Evolutionary conservation across 2,329 filamentous ascomycete species (phyloP), one percentile per base, ranked within the genome.

Genomic region (Epichloe gansuensis): DNA sequence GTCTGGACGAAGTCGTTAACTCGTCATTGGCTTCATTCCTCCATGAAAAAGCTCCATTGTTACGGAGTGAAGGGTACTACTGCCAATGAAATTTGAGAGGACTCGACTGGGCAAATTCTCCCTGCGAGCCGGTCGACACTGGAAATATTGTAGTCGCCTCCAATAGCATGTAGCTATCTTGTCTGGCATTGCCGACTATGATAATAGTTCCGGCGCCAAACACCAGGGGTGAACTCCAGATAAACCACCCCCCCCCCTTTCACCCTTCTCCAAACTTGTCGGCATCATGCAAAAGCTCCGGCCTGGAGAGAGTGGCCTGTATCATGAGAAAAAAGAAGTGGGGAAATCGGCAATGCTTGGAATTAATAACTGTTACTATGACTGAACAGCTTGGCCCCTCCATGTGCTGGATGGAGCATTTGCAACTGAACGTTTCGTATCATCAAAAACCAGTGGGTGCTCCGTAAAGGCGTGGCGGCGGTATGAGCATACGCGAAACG

Each of bases 201-300:
- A 40, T 9, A 42, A 42, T 27, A 21, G 13, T 5, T 5, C 39
- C 1, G 13, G 21, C 48, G 39, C 21, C 46, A 50, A 25, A 41
- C 27, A 41, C 23, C 36, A 47, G 35, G 51, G 51, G 15, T 46
- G 12, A 35, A 41, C 41, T 49, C n/a, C 47, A 52, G 47, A 52
- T 52, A 41, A 49, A 8, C n/a, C n/a, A n/a, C n/a, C n/a, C n/a
- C 21, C 27, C 13, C 13, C 17, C 31, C 12, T 12, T 15, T 25
- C 11, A 5, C 6, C n/a, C 34, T 40, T 23, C 34, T 7, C 47
- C 39, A 36, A 15, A 13, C 4, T 23, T 21, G 27, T 40, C 31
- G 36, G 21, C 46, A 35, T 46, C 21, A 45, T 49, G 46, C 46
- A 52, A 38, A 13, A 44, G 42, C 17, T 21, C 31, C 46, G 23